phyloP scores from a whole-genome alignment of 495 filamentous ascomycete species.

The Penicillium daleae region DNA sequence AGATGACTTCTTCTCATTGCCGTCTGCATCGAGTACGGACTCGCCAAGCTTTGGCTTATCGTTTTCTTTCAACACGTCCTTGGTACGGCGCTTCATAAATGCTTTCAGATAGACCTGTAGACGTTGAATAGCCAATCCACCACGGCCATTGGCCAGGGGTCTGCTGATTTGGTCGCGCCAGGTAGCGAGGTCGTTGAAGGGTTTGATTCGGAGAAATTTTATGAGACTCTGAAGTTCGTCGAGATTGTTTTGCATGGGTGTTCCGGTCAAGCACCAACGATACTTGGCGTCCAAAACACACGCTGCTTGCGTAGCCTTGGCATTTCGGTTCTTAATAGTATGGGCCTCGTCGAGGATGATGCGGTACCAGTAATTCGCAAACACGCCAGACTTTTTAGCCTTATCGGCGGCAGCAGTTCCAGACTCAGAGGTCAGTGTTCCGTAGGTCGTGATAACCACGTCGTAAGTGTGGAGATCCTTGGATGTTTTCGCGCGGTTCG shows the following conservation, averaged over 20 bases:
- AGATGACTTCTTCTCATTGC: slow-evolving; percentile 52
- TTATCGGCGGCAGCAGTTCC: slow-evolving; percentile 60
- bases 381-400: slow-evolving; percentile 75
- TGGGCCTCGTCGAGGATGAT: slow-evolving; percentile 96
- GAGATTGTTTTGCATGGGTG: slow-evolving; percentile 97
- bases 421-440: slow-evolving; percentile 89
- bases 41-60: slow-evolving; percentile 72
- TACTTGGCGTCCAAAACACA: slow-evolving; percentile 81
- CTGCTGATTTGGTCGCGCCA: slow-evolving; percentile 89
- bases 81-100: slow-evolving; percentile 96
- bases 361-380: slow-evolving; percentile 91
- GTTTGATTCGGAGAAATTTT: slow-evolving; percentile 88
- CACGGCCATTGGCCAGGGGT: slow-evolving; percentile 83
- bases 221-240: slow-evolving; percentile 94
- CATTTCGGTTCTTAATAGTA: slow-evolving; percentile 96
- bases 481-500: slow-evolving; percentile 76
- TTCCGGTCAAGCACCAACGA: slow-evolving; percentile 94
- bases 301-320: slow-evolving; percentile 87
- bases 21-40: slow-evolving; percentile 39
- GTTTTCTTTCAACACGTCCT: slow-evolving; percentile 87
- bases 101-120: slow-evolving; percentile 82
- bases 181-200: slow-evolving; percentile 76
- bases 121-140: slow-evolving; percentile 84
- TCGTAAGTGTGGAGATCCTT: slow-evolving; percentile 80
- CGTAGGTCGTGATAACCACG: slow-evolving; percentile 96